These are phyloP conservation scores for Purshia tridentata DNA, from an alignment of 306 rosid genomes.

Conservation along the genomic window DNA sequence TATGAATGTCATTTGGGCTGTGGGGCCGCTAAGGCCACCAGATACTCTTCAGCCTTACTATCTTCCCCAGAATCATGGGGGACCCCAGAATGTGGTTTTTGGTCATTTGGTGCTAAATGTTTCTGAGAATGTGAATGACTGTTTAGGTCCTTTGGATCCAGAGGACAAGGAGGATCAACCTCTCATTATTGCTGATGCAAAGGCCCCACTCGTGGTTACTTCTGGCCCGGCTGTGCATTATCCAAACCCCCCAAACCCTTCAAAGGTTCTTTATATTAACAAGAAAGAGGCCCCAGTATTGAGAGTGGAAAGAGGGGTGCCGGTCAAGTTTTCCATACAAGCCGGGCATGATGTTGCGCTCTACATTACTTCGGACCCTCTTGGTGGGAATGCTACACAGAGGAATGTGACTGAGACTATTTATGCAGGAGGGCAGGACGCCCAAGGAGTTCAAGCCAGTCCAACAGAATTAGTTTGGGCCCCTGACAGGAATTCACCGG, in stretches of 20 bases:
- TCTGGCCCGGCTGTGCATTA: constrained; percentile 61
- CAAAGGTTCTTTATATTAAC: constrained; percentile 73
- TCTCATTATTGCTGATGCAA: constrained; percentile 70
- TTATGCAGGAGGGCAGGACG: constrained; percentile 80
- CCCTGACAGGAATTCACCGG: constrained; percentile 86
- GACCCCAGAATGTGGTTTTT: constrained; percentile 31
- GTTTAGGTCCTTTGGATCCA: constrained; percentile 80
- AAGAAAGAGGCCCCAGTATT: constrained; percentile 86
- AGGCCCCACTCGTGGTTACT: constrained; percentile 58
- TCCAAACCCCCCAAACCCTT: constrained; percentile 86
- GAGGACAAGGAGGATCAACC: constrained; percentile 85
- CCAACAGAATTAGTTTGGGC: constrained; percentile 74
- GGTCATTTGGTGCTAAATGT: constrained; percentile 71
- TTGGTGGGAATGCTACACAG: constrained; percentile 83
- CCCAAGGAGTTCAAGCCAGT: constrained; percentile 83
- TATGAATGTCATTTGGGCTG: constrained; percentile 85
- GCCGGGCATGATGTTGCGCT: constrained; percentile 85
- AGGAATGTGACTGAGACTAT: constrained; percentile 74
- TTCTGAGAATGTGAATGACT: constrained; percentile 61
- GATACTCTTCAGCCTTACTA: constrained; percentile 64
- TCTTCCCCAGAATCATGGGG: constrained; percentile 90
- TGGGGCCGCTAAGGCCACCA: constrained; percentile 73
- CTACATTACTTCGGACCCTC: constrained; percentile 75
- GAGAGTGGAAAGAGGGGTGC: constrained; percentile 92
- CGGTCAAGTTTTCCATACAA: constrained; percentile 73